These are phyloP conservation scores for Fusarium zealandicum DNA, from an alignment of 2,329 filamentous ascomycete species.

Conservation along the genomic window DNA sequence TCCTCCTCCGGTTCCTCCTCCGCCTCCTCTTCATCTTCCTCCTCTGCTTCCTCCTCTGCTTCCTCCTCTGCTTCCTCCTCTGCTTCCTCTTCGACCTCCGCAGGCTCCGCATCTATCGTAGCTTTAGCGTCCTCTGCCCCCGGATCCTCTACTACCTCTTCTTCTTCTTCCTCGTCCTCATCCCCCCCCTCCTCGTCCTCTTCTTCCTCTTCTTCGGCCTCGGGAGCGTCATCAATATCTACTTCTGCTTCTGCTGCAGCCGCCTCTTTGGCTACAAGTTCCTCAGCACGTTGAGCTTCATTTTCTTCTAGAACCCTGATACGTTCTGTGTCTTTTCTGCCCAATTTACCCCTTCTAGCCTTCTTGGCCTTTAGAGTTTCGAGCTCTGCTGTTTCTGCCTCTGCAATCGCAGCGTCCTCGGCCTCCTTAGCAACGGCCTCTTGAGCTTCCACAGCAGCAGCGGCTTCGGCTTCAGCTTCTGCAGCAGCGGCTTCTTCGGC, in stretches of 20 bases:
- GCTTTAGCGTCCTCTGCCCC: constrained; percentile 5
- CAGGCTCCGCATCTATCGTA: constrained; percentile 4
- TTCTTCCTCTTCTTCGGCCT: constrained; percentile 6
- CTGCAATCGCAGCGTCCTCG: constrained; percentile 26
- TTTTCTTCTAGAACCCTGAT: constrained; percentile 32
- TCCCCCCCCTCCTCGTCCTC: constrained; percentile 7
- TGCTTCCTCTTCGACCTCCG: background rate
- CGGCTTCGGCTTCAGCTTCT: constrained; percentile 13
- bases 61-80: background rate
- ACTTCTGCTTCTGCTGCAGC: constrained; percentile 17
- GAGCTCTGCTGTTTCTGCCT: constrained; percentile 28
- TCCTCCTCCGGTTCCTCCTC: constrained; percentile 38
- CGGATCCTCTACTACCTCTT: constrained; percentile 10
- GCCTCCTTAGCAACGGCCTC: constrained; percentile 39
- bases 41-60: background rate
- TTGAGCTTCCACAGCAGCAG: constrained; percentile 3
- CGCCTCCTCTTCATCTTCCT: constrained; percentile 2
- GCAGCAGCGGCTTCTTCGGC: constrained; percentile 33
- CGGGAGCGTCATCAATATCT: too few species aligned
- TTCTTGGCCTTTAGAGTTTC: constrained; percentile 33
- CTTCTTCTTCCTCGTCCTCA: background rate
- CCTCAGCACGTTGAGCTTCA: constrained; percentile 22
- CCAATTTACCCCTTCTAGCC: constrained; percentile 32
- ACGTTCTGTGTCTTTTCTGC: constrained; percentile 37
- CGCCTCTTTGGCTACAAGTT: constrained; percentile 36